Evolutionary conservation across 768 basidiomycete species (phyloP), one percentile per base, ranked within the genome.

Genomic region (Albatrellus ellisii): DNA sequence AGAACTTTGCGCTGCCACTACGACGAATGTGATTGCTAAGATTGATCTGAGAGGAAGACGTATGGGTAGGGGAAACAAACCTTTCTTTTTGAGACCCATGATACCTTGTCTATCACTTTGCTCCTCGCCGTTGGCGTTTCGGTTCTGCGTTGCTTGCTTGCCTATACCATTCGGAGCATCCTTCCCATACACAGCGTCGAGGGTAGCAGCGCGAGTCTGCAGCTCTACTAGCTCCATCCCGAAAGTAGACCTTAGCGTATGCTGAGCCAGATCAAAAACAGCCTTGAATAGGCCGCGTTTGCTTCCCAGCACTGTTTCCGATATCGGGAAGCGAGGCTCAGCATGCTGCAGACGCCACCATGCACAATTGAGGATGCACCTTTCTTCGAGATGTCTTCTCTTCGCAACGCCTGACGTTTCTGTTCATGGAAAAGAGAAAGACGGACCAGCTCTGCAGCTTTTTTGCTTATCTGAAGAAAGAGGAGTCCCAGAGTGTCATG

Each of bases 361-460:
- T 26, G 18, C 32, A 26, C 37, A 10, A 14, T 11, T 22, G 2
- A 18, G 28, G 11, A 46, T 45, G 12, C 12, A 79, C 91, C 76
- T 68, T 85, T 85, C 62, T 90, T 91, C 28, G 69, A 75, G 38
- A 92, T 84, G 29, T 94, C 89, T n/a, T 90, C 83, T 29, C 87
- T 68, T 27, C 73, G 71, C 37, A 95, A 59, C 2, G 76, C 67
- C 9, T 63, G 58, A 39, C 86, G 69, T 54, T 69, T 75, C 42
- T 82, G 75, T 56, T 94, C 89, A 4, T 66, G 68, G 58, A 90
- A 92, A 31, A 97, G 64, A 2, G 88, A 86, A 18, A 88, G 68
- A 14, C 89, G 73, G 8, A 83, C 84, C 25, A 94, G 69, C 39
- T 79, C 75, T 37, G 71, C 67, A 0, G 82, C 82, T 56, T 74